phyloP scores from a whole-genome alignment of 2,329 filamentous ascomycete species.

The Phialophora chinensis region DNA sequence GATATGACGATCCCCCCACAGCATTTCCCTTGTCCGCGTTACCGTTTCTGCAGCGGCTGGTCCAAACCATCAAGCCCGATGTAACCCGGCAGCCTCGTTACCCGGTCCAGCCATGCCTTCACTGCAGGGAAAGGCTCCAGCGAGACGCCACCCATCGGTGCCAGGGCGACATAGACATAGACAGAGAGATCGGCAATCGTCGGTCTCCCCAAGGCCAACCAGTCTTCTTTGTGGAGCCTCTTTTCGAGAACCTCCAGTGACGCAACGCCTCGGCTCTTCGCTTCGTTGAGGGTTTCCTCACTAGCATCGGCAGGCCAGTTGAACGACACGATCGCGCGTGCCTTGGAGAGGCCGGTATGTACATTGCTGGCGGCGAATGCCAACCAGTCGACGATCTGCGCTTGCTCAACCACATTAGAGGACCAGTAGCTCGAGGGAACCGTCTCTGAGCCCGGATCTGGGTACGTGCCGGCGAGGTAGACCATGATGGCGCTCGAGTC shows the following conservation, averaged over 20 bases:
- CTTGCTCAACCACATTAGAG: conserved; percentile 19
- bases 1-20: neutral
- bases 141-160: conserved; percentile 37
- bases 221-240: conserved; percentile 30
- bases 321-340: conserved; percentile 37
- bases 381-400: conserved; percentile 30
- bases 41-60: conserved; percentile 1
- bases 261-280: conserved; percentile 66
- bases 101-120: conserved; percentile 21
- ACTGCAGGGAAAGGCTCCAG: conserved; percentile 44
- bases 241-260: conserved; percentile 55
- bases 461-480: conserved; percentile 21
- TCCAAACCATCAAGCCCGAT: conserved; percentile 23
- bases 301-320: conserved; percentile 33
- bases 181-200: conserved; percentile 37
- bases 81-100: conserved; percentile 17
- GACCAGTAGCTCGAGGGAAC: conserved; percentile 27
- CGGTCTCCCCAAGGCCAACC: conserved; percentile 29
- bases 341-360: conserved; percentile 27
- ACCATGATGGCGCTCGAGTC: conserved; percentile 27
- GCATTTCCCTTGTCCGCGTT: neutral
- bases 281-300: conserved; percentile 29
- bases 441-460: neutral
- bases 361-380: conserved; percentile 25
- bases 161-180: conserved; percentile 38